These are phyloP conservation scores for Pyrenopolyporus hunteri DNA, from an alignment of 495 filamentous ascomycete species.

Conservation along the genomic window DNA sequence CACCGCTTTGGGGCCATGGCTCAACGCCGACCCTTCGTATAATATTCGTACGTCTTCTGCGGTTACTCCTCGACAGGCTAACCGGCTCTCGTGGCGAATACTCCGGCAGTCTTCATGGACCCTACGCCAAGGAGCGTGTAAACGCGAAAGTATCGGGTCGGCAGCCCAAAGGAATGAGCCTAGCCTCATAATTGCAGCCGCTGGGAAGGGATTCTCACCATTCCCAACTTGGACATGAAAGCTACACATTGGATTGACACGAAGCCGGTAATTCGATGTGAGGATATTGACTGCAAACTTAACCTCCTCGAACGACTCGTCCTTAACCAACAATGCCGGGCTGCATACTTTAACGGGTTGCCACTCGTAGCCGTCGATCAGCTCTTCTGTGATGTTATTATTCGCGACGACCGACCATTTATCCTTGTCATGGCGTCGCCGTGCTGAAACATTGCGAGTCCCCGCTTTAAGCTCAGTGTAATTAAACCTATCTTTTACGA, in stretches of 20 bases:
- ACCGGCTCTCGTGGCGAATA: constrained; percentile 18
- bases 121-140: constrained; percentile 43
- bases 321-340: constrained; percentile 26
- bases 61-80: constrained; percentile 6
- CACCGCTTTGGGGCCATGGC: neutral
- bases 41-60: neutral
- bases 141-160: constrained; percentile 44
- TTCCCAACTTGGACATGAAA: constrained; percentile 51
- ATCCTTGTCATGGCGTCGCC: constrained; percentile 1
- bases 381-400: neutral
- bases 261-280: constrained; percentile 35
- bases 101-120: neutral
- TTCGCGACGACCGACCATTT: constrained; percentile 25
- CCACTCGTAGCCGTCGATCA: constrained; percentile 21
- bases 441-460: neutral
- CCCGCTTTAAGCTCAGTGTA: neutral
- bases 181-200: constrained; percentile 42
- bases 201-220: constrained; percentile 32
- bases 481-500: neutral
- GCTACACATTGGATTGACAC: constrained; percentile 43
- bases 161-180: constrained; percentile 46
- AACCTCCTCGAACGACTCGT: constrained; percentile 25
- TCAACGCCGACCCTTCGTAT: neutral
- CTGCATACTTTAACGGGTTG: constrained; percentile 25
- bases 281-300: constrained; percentile 36